A percentile compares a stretch with the other conserved stretches of the same genome.
Conservation (phyloP, 495 filamentous ascomycete genomes). For the Penicillium silybi region DNA sequence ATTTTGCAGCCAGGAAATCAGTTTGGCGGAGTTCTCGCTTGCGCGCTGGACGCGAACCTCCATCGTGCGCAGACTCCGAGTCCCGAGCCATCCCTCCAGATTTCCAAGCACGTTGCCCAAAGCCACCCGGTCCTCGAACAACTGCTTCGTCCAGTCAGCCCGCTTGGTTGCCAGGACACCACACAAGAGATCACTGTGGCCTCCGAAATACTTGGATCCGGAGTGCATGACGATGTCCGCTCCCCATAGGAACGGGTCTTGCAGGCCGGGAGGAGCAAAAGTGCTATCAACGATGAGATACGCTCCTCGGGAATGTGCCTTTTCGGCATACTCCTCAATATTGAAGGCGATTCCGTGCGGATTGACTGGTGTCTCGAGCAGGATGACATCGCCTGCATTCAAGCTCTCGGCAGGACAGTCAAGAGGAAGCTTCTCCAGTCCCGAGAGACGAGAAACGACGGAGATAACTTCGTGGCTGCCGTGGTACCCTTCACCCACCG, state of each 20-base stretch:
- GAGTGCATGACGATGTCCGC: constrained; percentile 81
- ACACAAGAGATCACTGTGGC: constrained; percentile 82
- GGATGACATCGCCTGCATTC: constrained; percentile 69
- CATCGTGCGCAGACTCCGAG: constrained; percentile 74
- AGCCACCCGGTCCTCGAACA: constrained; percentile 60
- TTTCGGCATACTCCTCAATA: constrained; percentile 58
- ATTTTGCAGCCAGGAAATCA: constrained; percentile 65
- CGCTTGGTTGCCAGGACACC: constrained; percentile 64
- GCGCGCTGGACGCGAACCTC: constrained; percentile 71
- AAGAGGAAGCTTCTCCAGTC: constrained; percentile 57
- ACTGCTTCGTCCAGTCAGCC: constrained; percentile 47
- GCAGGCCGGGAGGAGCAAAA: constrained; percentile 81
- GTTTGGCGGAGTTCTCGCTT: constrained; percentile 54
- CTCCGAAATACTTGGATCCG: constrained; percentile 89
- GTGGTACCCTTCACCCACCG: constrained; percentile 79
- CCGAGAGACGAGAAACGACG: constrained; percentile 63
- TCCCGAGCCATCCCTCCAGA: constrained; percentile 82
- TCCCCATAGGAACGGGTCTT: constrained; percentile 72
- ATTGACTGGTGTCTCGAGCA: constrained; percentile 85
- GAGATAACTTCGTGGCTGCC: constrained; percentile 76
- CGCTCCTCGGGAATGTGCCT: constrained; percentile 65
- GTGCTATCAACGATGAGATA: constrained; percentile 79
- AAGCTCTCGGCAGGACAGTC: constrained; percentile 51
- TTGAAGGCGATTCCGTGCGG: constrained; percentile 71
- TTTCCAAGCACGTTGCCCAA: constrained; percentile 77